Evolutionary conservation across 306 rosid genomes (phyloP).

Genomic region (Urtica urens): DNA sequence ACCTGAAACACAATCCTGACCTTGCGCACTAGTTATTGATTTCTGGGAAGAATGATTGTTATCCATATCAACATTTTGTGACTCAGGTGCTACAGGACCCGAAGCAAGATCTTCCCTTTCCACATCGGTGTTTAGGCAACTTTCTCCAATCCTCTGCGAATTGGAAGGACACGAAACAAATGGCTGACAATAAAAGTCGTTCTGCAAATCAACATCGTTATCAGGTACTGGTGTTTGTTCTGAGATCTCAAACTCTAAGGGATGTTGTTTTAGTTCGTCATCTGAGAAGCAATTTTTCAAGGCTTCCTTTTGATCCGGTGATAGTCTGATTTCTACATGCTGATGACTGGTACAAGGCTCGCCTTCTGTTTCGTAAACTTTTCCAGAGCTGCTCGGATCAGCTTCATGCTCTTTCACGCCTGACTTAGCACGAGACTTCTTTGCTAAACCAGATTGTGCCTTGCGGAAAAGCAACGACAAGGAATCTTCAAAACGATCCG

Average conservation of each 20-base stretch:
- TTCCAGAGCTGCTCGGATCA: constrained; percentile 16
- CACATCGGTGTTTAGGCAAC: constrained; percentile 19
- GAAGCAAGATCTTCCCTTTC: constrained; percentile 22
- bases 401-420: constrained; percentile 27
- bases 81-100: constrained; percentile 16
- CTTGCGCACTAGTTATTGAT: constrained; percentile 10
- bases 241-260: constrained; percentile 16
- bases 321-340: constrained; percentile 23
- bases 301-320: constrained; percentile 26
- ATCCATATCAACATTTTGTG: constrained; percentile 14
- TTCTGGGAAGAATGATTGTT: constrained; percentile 17
- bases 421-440: constrained; percentile 27
- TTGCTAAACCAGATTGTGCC: constrained; percentile 36
- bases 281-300: constrained; percentile 19
- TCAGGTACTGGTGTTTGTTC: neutral
- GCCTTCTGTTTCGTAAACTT: too few species aligned
- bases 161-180: too few species aligned
- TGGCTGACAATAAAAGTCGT: too few species aligned
- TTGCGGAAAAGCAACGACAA: constrained; percentile 37
- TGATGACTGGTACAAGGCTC: too few species aligned
- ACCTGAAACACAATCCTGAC: constrained; percentile 15
- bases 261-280: constrained; percentile 30
- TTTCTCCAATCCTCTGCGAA: constrained; percentile 6
- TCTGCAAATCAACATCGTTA: too few species aligned
- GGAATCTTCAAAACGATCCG: constrained; percentile 38